Conservation (phyloP, 768 basidiomycete genomes). For the Erythrobasidium yunnanense region DNA sequence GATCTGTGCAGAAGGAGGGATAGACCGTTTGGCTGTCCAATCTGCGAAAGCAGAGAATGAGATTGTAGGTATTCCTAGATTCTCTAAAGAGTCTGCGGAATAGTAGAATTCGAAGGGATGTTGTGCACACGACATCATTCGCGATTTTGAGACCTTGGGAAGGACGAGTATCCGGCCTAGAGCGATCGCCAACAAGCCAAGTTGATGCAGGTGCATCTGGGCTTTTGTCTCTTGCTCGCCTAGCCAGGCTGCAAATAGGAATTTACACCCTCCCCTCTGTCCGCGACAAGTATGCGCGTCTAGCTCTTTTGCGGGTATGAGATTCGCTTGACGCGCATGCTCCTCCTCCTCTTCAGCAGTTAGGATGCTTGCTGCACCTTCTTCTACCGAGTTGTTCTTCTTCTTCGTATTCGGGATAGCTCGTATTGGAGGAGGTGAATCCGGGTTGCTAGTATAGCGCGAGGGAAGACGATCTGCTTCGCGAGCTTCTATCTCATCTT, state of each 20-base stretch:
- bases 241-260: constrained; percentile 33
- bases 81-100: constrained; percentile 37
- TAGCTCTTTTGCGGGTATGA: not conserved
- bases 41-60: constrained; percentile 44
- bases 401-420: constrained; percentile 25
- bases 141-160: constrained; percentile 53
- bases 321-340: not conserved
- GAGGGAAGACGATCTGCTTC: constrained; percentile 11
- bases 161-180: constrained; percentile 54
- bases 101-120: constrained; percentile 51
- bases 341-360: not conserved
- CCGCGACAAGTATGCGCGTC: constrained; percentile 12
- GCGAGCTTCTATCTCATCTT: constrained; percentile 13
- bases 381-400: not conserved
- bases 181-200: constrained; percentile 47
- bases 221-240: constrained; percentile 55
- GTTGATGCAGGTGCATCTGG: constrained; percentile 50
- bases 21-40: constrained; percentile 42
- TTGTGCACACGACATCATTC: constrained; percentile 49
- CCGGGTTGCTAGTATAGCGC: not conserved
- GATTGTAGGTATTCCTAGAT: constrained; percentile 39
- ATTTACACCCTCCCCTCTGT: constrained; percentile 27
- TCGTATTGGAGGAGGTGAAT: not conserved
- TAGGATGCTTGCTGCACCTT: not conserved
- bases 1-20: constrained; percentile 42